A percentile compares a stretch with the other conserved stretches of the same genome.
Conservation (phyloP, 179 eudicot genomes). For the Silene coronaria region DNA sequence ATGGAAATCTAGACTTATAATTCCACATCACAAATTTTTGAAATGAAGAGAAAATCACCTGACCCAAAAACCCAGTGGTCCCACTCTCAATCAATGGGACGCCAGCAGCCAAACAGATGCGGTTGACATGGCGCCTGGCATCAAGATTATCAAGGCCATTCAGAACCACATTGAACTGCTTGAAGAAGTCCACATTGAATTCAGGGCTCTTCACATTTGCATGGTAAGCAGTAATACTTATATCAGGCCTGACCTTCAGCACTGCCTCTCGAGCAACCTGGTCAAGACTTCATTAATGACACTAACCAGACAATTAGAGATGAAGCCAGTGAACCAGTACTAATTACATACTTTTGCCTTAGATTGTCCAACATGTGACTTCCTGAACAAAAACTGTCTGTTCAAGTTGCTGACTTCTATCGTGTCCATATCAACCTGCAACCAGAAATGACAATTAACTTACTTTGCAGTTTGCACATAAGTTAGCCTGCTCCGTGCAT, state of each 20-base stretch:
- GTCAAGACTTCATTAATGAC: conserved; percentile 13
- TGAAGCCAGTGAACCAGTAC: conserved; percentile 9
- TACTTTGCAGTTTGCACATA: neutral
- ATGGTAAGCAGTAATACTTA: conserved; percentile 82
- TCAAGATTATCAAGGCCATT: conserved; percentile 97
- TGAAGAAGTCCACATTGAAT: conserved; percentile 87
- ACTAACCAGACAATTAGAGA: conserved; percentile 1
- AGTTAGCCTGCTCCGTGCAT: too few relatives aligned
- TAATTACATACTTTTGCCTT: conserved; percentile 78
- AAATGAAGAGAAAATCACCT: conserved; percentile 42
- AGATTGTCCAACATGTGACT: conserved; percentile 88
- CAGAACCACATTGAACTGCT: conserved; percentile 79
- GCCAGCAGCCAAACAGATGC: conserved; percentile 90
- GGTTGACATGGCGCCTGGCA: conserved; percentile 96
- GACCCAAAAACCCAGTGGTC: conserved; percentile 94
- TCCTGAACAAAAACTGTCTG: conserved; percentile 83
- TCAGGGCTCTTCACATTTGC: conserved; percentile 82
- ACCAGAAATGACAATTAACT: conserved; percentile 18
- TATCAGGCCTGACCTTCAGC: conserved; percentile 75
- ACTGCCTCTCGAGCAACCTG: conserved; percentile 99
- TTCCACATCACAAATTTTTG: neutral
- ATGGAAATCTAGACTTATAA: neutral
- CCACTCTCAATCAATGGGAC: conserved; percentile 93
- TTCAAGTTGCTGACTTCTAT: conserved; percentile 96
- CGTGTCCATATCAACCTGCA: conserved; percentile 95